phyloP scores from a whole-genome alignment of 495 filamentous ascomycete species.

The Lepidopterella palustris region DNA sequence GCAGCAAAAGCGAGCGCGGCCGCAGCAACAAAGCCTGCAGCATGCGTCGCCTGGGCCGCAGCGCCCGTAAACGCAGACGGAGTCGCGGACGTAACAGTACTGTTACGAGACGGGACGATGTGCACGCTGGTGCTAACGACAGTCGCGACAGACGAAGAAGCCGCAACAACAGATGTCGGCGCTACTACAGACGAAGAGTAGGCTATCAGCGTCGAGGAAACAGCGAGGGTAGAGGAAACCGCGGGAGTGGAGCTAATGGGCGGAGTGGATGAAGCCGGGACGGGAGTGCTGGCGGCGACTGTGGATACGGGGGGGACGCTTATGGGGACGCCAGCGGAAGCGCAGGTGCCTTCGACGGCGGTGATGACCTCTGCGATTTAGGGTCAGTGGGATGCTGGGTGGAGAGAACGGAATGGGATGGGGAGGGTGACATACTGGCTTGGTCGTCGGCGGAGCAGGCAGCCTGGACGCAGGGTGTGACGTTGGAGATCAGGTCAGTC shows the following conservation, averaged over 20 bases:
- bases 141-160: constrained; percentile 5
- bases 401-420: neutral
- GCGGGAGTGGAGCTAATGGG: neutral
- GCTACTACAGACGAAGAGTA: neutral
- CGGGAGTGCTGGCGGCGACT: neutral
- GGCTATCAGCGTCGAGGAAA: constrained; percentile 1
- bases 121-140: constrained; percentile 10
- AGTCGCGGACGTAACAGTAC: constrained; percentile 1
- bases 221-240: neutral
- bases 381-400: neutral
- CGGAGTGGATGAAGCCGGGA: neutral
- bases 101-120: neutral
- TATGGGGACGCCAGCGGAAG: constrained; percentile 15
- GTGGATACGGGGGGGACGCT: neutral
- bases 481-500: constrained; percentile 35
- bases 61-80: constrained; percentile 19
- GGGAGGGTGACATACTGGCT: constrained; percentile 28
- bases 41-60: constrained; percentile 22
- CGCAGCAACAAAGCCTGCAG: constrained; percentile 23
- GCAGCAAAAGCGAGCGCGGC: constrained; percentile 24
- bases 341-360: constrained; percentile 17
- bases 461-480: constrained; percentile 44
- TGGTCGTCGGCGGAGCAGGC: constrained; percentile 39
- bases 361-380: constrained; percentile 9
- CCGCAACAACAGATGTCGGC: neutral